Evolutionary conservation across 2,329 filamentous ascomycete genomes (phyloP).

Genomic region (Diaporthe capsici): DNA sequence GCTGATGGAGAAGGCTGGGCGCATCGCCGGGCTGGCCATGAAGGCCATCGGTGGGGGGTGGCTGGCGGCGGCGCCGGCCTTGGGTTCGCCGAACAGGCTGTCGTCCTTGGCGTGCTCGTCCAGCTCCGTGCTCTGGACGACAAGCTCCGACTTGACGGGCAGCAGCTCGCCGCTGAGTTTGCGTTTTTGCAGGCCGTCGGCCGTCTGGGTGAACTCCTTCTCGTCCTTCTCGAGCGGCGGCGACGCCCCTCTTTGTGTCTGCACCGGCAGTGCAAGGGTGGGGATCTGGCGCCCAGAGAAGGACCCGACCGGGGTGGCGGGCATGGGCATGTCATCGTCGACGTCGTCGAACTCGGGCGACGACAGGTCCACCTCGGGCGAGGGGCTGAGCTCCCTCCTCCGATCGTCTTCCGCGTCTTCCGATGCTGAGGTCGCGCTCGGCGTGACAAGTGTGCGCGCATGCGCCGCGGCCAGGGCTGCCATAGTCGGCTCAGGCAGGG

Average conservation of each 20-base stretch:
- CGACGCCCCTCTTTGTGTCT: slow-evolving; percentile 81
- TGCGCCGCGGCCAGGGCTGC: slow-evolving; percentile 62
- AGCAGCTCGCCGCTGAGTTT: slow-evolving; percentile 67
- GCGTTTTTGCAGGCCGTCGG: slow-evolving; percentile 82
- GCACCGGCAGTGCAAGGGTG: slow-evolving; percentile 56
- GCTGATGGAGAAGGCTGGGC: slow-evolving; percentile 60
- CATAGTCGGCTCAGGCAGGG: slow-evolving; percentile 77
- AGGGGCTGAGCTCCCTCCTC: slow-evolving; percentile 83
- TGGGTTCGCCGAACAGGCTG: slow-evolving; percentile 65
- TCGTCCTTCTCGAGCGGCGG: slow-evolving; percentile 95
- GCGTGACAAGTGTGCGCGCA: slow-evolving; percentile 80
- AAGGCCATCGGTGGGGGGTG: slow-evolving; percentile 57
- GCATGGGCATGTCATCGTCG: slow-evolving; percentile 71
- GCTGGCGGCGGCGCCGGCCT: slow-evolving; percentile 43
- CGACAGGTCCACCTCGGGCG: slow-evolving; percentile 93
- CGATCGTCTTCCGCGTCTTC: slow-evolving; percentile 78
- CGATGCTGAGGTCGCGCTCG: slow-evolving; percentile 75
- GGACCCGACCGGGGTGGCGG: slow-evolving; percentile 74
- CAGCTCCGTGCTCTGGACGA: slow-evolving; percentile 53
- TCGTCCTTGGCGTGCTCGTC: slow-evolving; percentile 65
- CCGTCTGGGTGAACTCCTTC: slow-evolving; percentile 96
- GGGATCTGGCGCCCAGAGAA: slow-evolving; percentile 64
- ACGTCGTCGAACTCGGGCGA: slow-evolving; percentile 86
- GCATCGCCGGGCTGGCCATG: slow-evolving; percentile 70
- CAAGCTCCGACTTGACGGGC: slow-evolving; percentile 47